Evolutionary conservation across 2,329 filamentous ascomycete genomes (phyloP).

Genomic region (Zymoseptoria ardabiliae): DNA sequence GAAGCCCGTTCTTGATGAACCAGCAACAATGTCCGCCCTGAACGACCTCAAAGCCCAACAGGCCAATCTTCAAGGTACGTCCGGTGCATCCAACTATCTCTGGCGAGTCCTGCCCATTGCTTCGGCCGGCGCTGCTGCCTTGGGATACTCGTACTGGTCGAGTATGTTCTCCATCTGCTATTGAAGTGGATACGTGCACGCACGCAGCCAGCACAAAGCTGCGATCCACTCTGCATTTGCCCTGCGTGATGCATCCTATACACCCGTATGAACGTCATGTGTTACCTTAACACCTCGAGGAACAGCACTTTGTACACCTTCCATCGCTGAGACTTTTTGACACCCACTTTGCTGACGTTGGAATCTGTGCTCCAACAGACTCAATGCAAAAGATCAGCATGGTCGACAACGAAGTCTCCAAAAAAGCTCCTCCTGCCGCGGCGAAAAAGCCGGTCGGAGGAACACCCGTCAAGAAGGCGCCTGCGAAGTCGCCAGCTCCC

Average conservation of each 20-base stretch:
- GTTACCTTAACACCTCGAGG: neutral
- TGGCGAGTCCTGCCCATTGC: slow-evolving; percentile 3
- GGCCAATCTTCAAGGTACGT: slow-evolving; percentile 34
- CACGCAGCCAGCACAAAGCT: neutral
- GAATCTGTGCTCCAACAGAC: slow-evolving; percentile 6
- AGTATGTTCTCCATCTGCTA: slow-evolving; percentile 2
- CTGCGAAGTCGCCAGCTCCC: slow-evolving; percentile 6
- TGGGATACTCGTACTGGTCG: slow-evolving; percentile 8
- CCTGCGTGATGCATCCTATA: neutral
- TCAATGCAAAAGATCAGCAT: slow-evolving; percentile 28
- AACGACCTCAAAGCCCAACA: slow-evolving; percentile 38
- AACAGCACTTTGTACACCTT: neutral
- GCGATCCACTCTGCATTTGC: neutral
- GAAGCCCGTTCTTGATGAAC: neutral
- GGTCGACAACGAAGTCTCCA: slow-evolving; percentile 27
- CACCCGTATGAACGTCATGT: neutral
- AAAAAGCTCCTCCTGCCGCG: slow-evolving; percentile 10
- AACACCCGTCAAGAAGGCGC: neutral
- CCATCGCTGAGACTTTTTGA: neutral
- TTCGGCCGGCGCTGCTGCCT: slow-evolving; percentile 2
- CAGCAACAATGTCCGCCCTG: slow-evolving; percentile 16
- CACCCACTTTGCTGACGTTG: neutral
- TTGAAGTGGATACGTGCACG: neutral
- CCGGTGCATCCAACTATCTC: slow-evolving; percentile 1
- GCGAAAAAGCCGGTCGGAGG: slow-evolving; percentile 11